These are phyloP conservation scores for Centella asiatica DNA, from an alignment of 129 eudicot genomes.

Conservation along the genomic window DNA sequence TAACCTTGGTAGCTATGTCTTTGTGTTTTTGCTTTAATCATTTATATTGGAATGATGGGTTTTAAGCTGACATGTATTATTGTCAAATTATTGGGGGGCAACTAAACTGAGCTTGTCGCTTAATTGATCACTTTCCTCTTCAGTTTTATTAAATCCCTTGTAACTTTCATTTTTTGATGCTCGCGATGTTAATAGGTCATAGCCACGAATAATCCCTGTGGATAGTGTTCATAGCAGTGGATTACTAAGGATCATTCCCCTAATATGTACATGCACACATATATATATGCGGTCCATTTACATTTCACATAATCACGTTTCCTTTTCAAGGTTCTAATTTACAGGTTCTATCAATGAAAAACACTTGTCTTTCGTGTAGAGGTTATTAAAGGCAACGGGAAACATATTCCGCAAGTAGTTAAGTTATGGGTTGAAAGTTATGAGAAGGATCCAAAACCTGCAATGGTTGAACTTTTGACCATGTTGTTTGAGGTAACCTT, in stretches of 20 bases:
- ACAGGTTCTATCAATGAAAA: background rate
- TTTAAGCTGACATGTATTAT: background rate
- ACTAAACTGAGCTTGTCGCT: background rate
- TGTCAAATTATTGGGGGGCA: background rate
- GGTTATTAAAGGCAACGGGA: slow-evolving; percentile 62
- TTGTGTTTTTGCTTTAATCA: too few species aligned
- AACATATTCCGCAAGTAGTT: slow-evolving; percentile 64
- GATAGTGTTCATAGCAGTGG: too few species aligned
- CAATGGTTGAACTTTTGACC: slow-evolving; percentile 67
- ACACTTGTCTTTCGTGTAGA: slow-evolving; percentile 29
- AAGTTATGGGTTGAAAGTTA: slow-evolving; percentile 74
- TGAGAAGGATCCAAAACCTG: slow-evolving; percentile 73
- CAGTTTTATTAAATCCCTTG: too few species aligned
- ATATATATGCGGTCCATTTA: too few species aligned
- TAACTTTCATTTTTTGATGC: background rate
- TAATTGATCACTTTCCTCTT: background rate
- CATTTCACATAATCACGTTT: background rate
- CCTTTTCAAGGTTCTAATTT: background rate
- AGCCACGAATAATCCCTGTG: too few species aligned
- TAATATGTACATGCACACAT: background rate
- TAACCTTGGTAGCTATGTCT: background rate
- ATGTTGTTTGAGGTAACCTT: slow-evolving; percentile 84
- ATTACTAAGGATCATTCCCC: too few species aligned
- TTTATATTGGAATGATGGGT: background rate
- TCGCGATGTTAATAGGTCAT: too few species aligned